Conservation (phyloP, 1,284 basidiomycete genomes). For the Malassezia equina region DNA sequence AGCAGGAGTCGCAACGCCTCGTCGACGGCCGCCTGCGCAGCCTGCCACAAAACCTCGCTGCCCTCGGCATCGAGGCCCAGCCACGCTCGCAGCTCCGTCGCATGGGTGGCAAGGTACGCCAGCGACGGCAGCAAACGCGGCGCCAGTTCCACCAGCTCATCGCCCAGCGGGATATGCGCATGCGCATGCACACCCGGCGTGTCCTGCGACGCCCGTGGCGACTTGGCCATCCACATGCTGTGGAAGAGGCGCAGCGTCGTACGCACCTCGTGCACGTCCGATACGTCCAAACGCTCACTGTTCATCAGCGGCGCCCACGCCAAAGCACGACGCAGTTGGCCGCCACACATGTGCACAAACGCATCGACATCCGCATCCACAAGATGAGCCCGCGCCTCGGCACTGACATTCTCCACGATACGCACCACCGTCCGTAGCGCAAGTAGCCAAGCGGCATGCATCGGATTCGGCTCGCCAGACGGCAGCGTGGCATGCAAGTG, state of each 20-base stretch:
- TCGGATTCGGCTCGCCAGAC: constrained; percentile 62
- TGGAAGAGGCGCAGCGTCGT: constrained; percentile 26
- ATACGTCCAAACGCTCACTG: constrained; percentile 15
- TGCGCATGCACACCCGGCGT: constrained; percentile 7
- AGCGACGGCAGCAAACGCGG: constrained; percentile 71
- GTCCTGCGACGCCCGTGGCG: constrained; percentile 10
- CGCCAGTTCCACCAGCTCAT: constrained; percentile 58
- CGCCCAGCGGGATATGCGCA: constrained; percentile 6
- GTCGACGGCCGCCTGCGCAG: constrained; percentile 52
- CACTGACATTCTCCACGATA: constrained; percentile 56
- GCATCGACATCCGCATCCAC: constrained; percentile 75
- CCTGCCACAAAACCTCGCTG: constrained; percentile 55
- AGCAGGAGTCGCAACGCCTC: constrained; percentile 45
- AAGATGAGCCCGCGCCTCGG: constrained; percentile 56
- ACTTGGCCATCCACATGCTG: constrained; percentile 22
- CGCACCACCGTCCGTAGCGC: constrained; percentile 73
- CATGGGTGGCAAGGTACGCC: constrained; percentile 80
- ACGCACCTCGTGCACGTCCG: constrained; percentile 28
- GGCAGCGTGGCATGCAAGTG: constrained; percentile 60
- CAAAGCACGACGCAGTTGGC: constrained; percentile 66
- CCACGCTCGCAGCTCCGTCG: constrained; percentile 69
- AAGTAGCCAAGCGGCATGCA: constrained; percentile 69
- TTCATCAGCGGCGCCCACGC: constrained; percentile 56
- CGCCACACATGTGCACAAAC: constrained; percentile 70
- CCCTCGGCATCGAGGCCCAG: constrained; percentile 59